Percentiles rank a stretch among this genome's conserved stretches.
phyloP scores from a whole-genome alignment of 495 filamentous ascomycete genomes.

The Lasiosphaeria ovina region DNA sequence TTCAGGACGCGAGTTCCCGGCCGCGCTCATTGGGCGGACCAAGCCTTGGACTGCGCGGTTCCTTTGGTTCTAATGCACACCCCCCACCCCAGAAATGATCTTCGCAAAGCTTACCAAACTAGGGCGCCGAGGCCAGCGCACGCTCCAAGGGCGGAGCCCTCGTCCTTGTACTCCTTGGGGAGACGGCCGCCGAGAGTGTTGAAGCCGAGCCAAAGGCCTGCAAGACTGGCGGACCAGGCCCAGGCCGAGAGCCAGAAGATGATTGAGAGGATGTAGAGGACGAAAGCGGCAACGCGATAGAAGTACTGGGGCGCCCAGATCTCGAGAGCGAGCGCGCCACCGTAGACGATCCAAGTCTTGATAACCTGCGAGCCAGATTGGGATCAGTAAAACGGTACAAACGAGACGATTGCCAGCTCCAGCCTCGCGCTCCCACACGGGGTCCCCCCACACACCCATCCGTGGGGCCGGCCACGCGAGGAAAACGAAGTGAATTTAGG shows the following conservation, averaged over 20 bases:
- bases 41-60: background rate
- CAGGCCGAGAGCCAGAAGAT: conserved; percentile 45
- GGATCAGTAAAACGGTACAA: background rate
- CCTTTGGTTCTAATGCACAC: background rate
- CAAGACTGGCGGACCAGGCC: conserved; percentile 38
- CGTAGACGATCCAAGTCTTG: conserved; percentile 36
- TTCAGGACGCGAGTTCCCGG: background rate
- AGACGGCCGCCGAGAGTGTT: background rate
- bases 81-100: too few species aligned
- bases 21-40: background rate
- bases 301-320: conserved; percentile 30
- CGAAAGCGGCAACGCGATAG: conserved; percentile 32
- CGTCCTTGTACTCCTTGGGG: conserved; percentile 12
- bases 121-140: conserved; percentile 41
- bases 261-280: conserved; percentile 31
- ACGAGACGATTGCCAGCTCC: background rate
- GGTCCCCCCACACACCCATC: too few species aligned
- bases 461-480: too few species aligned
- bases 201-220: conserved; percentile 23
- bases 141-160: conserved; percentile 32
- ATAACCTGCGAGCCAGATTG: conserved; percentile 24
- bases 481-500: too few species aligned
- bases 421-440: too few species aligned
- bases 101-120: conserved; percentile 29
- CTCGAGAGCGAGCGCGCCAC: conserved; percentile 29